Base-by-base conservation (phyloP, 257 asterid genomes). In the Solanum paucissectum region DNA sequence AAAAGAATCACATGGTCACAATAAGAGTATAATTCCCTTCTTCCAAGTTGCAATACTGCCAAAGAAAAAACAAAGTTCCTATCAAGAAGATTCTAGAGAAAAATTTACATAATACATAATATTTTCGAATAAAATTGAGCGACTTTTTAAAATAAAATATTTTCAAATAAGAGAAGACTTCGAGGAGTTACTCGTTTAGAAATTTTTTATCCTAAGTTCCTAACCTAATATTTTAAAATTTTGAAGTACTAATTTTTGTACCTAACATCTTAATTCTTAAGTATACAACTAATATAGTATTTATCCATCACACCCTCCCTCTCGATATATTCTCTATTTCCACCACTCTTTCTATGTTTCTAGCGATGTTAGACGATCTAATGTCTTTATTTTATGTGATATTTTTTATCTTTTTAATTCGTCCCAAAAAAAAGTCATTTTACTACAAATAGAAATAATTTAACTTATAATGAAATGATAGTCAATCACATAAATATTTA, bases 111-210 rank as follows among this genome's bases (percentile, higher is more conserved):
- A 74, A 37, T 62, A n/a, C 71, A 9, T 62, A 21, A n/a, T 37
- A 74, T 36, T 37, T n/a, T 12, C 0, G 2, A 37, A 12, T 6
- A 6, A 75, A 75, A 46, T 37, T 32, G 23, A 32, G 12, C 0
- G 4, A 71, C 0, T 71, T 14, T 71, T 2, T 0, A 0, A 7
- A 69, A 69, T 0, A 69, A 52, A 1, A 18, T 0, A 52, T 52
- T 52, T 52, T 52, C 0, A 38, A 38, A 8, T 38, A 38, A 38
- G 44, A 38, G 44, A 38, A 38, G 11, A 38, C 44, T 38, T 38
- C 42, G 42, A 9, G 25, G 6, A 62, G 3, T n/a, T 62, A n/a
- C 6, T 66, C 7, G 18, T 27, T 29, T 29, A 13, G 1, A 68
- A 23, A 1, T 8, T 4, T 4, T 60, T 62, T 9, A 23, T 60